phyloP scores from a whole-genome alignment of 2,329 filamentous ascomycete genomes.

The Exophiala calicioides region DNA sequence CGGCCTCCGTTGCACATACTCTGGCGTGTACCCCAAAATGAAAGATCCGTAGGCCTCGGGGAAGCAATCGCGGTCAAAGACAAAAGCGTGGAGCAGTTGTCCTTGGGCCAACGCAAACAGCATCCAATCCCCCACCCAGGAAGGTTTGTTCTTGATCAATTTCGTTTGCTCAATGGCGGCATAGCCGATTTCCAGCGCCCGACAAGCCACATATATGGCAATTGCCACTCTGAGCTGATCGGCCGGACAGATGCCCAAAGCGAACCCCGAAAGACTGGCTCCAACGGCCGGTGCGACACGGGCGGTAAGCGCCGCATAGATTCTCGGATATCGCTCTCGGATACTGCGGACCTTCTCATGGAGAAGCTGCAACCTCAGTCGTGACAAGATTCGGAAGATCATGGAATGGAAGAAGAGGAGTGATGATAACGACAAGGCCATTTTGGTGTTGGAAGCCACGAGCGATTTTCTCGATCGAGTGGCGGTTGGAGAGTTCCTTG shows the following conservation, averaged over 20 bases:
- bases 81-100: constrained; percentile 72
- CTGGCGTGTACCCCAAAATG: constrained; percentile 68
- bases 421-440: constrained; percentile 79
- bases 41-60: constrained; percentile 65
- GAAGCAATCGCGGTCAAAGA: constrained; percentile 75
- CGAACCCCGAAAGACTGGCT: constrained; percentile 80
- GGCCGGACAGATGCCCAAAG: constrained; percentile 73
- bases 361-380: constrained; percentile 75
- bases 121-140: constrained; percentile 85
- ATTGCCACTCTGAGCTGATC: constrained; percentile 74
- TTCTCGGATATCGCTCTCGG: constrained; percentile 75
- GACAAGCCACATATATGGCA: constrained; percentile 77
- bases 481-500: constrained; percentile 30
- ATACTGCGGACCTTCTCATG: constrained; percentile 80
- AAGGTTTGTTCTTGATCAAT: constrained; percentile 66
- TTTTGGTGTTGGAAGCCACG: constrained; percentile 64
- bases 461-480: constrained; percentile 43
- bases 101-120: constrained; percentile 74
- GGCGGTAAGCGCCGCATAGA: constrained; percentile 75
- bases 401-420: constrained; percentile 87
- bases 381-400: constrained; percentile 83
- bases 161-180: constrained; percentile 77
- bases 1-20: constrained; percentile 76
- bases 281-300: constrained; percentile 85
- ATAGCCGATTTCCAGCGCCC: constrained; percentile 82